A percentile compares a stretch with the other conserved stretches of the same genome.
These are phyloP conservation scores for Solanum corneliomulleri DNA, from an alignment of 257 asterid species.

Conservation along the genomic window DNA sequence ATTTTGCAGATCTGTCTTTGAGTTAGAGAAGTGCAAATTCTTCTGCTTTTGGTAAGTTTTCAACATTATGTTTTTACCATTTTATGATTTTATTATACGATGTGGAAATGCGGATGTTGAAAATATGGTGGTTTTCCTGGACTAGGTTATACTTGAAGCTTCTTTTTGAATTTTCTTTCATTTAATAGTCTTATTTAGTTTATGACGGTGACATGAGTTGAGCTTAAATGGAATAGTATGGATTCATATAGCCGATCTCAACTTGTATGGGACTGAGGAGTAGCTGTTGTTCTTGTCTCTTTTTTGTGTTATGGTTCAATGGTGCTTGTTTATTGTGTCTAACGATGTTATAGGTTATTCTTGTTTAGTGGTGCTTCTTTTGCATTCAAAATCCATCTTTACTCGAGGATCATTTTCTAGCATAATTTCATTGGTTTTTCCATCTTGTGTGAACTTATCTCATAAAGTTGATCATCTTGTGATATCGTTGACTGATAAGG, in stretches of 20 bases:
- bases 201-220: background rate
- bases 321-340: background rate
- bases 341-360: background rate
- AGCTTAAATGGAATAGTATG: background rate
- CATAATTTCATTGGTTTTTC: background rate
- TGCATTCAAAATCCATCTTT: background rate
- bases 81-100: background rate
- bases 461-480: background rate
- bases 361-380: background rate
- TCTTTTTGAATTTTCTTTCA: background rate
- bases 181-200: background rate
- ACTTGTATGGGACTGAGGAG: background rate
- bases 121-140: background rate
- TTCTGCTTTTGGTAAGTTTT: background rate
- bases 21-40: background rate
- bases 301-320: background rate
- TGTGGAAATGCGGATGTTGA: background rate
- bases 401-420: background rate
- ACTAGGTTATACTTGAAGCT: background rate
- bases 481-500: background rate
- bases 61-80: background rate
- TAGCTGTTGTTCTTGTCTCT: background rate
- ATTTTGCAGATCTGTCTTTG: background rate
- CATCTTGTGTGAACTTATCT: background rate
- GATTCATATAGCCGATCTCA: background rate